Evolutionary conservation across 148 eudicot genomes (phyloP).

Genomic region (Nepenthes mirabilis): DNA sequence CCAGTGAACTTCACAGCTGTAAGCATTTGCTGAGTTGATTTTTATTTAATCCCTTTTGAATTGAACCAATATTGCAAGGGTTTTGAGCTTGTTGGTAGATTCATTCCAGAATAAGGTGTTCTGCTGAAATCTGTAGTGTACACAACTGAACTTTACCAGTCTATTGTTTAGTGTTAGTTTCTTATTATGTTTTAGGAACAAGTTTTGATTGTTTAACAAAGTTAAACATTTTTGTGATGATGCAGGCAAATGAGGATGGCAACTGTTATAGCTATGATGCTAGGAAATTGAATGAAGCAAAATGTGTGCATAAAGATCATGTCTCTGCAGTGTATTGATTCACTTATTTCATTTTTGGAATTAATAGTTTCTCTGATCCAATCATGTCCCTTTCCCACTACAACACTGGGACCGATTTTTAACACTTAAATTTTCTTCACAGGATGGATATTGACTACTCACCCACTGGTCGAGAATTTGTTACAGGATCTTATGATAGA

Average conservation of each 20-base stretch:
- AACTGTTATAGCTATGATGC: slow-evolving; percentile 89
- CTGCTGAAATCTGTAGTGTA: no score
- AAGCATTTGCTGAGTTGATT: slow-evolving; percentile 17
- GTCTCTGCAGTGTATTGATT: slow-evolving; percentile 87
- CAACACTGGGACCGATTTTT: neutral
- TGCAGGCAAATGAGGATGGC: slow-evolving; percentile 93
- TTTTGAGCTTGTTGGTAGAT: neutral
- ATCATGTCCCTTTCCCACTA: neutral
- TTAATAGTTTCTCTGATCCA: neutral
- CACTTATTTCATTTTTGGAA: slow-evolving; percentile 1
- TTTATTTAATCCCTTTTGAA: neutral
- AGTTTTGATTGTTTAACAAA: no score
- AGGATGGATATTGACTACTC: slow-evolving; percentile 99
- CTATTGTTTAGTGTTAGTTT: no score
- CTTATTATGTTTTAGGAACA: no score
- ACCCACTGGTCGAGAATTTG: slow-evolving; percentile 98
- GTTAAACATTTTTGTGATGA: slow-evolving; percentile 6
- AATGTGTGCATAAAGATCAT: slow-evolving; percentile 92
- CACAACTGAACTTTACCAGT: no score
- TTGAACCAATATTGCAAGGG: neutral
- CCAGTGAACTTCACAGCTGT: slow-evolving; percentile 97
- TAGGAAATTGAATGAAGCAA: slow-evolving; percentile 75
- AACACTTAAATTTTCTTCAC: slow-evolving; percentile 6
- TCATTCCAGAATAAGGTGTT: no score
- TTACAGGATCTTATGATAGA: slow-evolving; percentile 97